A percentile compares a stretch with the other conserved stretches of the same genome.
phyloP scores from a whole-genome alignment of 1,139 yeast species.

The Pichia sp. region DNA sequence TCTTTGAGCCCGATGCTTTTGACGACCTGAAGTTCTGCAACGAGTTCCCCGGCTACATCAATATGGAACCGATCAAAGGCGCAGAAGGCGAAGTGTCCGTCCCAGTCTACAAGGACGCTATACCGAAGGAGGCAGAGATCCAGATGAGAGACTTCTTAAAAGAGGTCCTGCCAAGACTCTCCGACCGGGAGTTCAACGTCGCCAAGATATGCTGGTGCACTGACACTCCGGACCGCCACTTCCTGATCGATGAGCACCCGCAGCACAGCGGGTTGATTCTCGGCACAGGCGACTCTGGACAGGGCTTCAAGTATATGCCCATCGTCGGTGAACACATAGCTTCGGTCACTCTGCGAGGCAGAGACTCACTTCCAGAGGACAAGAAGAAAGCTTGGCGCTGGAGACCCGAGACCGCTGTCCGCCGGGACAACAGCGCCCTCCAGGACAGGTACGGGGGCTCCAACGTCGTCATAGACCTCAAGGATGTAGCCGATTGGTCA shows the following conservation, averaged over 20 bases:
- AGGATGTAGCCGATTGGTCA: constrained; percentile 27
- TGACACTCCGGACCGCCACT: constrained; percentile 31
- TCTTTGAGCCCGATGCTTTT: constrained; percentile 33
- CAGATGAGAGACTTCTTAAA: constrained; percentile 27
- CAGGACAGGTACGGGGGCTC: constrained; percentile 33
- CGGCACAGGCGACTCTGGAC: constrained; percentile 35
- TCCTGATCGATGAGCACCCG: constrained; percentile 29
- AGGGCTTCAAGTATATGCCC: constrained; percentile 35
- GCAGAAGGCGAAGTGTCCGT: constrained; percentile 14
- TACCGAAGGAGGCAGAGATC: constrained; percentile 28
- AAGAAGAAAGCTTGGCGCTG: constrained; percentile 23
- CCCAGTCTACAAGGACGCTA: constrained; percentile 25
- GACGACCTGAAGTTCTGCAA: constrained; percentile 29
- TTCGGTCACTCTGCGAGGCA: constrained; percentile 24
- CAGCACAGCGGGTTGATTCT: constrained; percentile 21
- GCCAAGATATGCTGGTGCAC: constrained; percentile 32
- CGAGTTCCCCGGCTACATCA: constrained; percentile 31
- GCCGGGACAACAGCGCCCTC: constrained; percentile 17
- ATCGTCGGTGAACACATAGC: constrained; percentile 32
- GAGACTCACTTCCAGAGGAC: constrained; percentile 17
- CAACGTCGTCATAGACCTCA: constrained; percentile 28
- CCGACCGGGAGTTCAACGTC: constrained; percentile 24
- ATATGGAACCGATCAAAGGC: constrained; percentile 10
- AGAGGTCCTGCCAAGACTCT: constrained; percentile 25
- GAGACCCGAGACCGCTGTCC: constrained; percentile 27